Conservation (phyloP, 192 early-diverging fungal species). For the Backusella circina region DNA sequence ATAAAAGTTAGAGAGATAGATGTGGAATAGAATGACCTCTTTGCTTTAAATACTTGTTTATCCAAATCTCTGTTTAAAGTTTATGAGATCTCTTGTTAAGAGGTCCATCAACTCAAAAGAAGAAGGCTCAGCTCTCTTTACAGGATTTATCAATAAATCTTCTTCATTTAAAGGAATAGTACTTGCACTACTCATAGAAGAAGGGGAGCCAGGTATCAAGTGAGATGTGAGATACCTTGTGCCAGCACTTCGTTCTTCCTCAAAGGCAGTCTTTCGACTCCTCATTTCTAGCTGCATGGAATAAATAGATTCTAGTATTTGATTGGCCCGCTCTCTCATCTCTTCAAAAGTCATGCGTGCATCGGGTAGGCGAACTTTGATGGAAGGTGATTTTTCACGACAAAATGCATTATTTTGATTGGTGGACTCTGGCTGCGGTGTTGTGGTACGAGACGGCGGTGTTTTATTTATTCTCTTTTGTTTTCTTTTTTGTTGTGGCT, state of each 20-base stretch:
- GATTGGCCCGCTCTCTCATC: constrained; percentile 68
- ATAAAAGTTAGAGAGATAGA: neutral
- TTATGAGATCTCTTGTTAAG: constrained; percentile 48
- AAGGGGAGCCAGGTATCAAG: constrained; percentile 16
- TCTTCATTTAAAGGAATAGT: constrained; percentile 25
- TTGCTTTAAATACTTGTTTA: neutral
- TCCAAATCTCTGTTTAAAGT: constrained; percentile 48
- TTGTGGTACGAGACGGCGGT: neutral
- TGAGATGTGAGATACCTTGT: constrained; percentile 1
- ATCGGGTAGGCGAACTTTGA: constrained; percentile 50
- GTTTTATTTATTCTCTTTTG: neutral
- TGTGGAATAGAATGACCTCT: no score
- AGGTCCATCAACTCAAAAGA: constrained; percentile 52
- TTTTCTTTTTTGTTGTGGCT: neutral
- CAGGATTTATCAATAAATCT: neutral
- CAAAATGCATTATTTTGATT: neutral
- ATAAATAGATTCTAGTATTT: constrained; percentile 58
- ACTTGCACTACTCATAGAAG: constrained; percentile 32
- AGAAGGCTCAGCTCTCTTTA: constrained; percentile 1
- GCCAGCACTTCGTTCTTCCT: neutral
- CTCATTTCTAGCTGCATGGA: constrained; percentile 46
- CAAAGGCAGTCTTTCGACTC: neutral
- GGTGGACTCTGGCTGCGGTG: constrained; percentile 9
- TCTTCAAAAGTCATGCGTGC: constrained; percentile 51
- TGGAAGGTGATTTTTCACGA: constrained; percentile 28